Evolutionary conservation across 148 eudicot genomes (phyloP).

Genomic region (Rhododendron simsii): DNA sequence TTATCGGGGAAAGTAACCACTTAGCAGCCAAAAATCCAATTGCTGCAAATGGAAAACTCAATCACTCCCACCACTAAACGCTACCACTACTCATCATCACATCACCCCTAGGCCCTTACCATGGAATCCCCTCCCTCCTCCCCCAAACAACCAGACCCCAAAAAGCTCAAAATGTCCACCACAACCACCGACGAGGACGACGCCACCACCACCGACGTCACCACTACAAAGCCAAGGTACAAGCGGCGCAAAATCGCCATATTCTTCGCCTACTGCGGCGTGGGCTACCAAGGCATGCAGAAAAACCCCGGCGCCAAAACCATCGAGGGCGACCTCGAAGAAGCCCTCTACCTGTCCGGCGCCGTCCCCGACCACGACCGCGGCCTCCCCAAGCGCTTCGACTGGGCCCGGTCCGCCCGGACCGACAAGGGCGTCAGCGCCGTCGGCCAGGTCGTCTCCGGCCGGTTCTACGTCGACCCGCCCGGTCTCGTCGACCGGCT

Average conservation of each 20-base stretch:
- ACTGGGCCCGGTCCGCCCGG: slow-evolving; percentile 88
- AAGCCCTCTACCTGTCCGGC: slow-evolving; percentile 68
- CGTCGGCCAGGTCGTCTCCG: slow-evolving; percentile 86
- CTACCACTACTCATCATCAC: neutral
- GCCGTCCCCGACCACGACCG: slow-evolving; percentile 70
- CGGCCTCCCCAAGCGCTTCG: slow-evolving; percentile 52
- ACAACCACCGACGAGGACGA: slow-evolving; percentile 40
- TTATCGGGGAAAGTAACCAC: neutral
- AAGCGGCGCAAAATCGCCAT: slow-evolving; percentile 88
- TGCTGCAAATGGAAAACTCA: neutral
- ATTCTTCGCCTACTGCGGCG: slow-evolving; percentile 88
- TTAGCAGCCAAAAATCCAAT: neutral
- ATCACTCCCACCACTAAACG: neutral
- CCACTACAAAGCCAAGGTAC: slow-evolving; percentile 30
- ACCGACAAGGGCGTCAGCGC: slow-evolving; percentile 95
- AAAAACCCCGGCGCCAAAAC: slow-evolving; percentile 97
- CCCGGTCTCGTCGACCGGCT: slow-evolving; percentile 63
- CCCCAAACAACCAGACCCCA: slow-evolving; percentile 41
- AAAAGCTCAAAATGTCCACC: slow-evolving; percentile 67
- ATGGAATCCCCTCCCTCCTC: slow-evolving; percentile 16
- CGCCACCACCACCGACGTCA: slow-evolving; percentile 4
- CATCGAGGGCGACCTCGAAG: slow-evolving; percentile 88
- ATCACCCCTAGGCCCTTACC: neutral
- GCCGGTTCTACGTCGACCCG: slow-evolving; percentile 74
- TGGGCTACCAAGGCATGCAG: slow-evolving; percentile 94